Evolutionary conservation across 495 filamentous ascomycete genomes (phyloP), one percentile per base, ranked within the genome.

Genomic region (Neurospora pannonica): DNA sequence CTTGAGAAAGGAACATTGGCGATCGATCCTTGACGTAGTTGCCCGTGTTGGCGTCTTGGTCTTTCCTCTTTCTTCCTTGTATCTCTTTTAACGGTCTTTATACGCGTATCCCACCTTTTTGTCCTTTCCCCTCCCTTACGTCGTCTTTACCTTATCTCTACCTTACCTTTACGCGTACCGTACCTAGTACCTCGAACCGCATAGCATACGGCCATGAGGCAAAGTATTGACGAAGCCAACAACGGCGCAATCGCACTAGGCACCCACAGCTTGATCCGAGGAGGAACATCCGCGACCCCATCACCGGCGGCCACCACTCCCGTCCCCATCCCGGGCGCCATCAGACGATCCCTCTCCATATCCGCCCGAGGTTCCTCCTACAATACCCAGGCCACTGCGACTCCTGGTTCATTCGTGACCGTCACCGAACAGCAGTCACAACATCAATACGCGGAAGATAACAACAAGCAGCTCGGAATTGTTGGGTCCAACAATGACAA

Each of bases 391-490:
- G 54, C 54, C 28, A 67, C 54, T 3, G 54, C 54, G 28, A 67
- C 28, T 7, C 28, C 54, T 34, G 54, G 54, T 19, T 67, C 54
- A 28, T 67, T 34, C 15, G 15, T 7, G 54, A 67, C 54, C 54
- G 54, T 67, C 4, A 67, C 54, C 54, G 54, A 67, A 28, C 11
- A 28, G 21, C 24, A 60, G n/a, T 21, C 42, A 40, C 39, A 19
- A 73, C 74, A 13, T 78, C 73, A 75, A 9, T 39, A 70, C 43
- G 74, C 75, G 19, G 38, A 24, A 31, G 54, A 67, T 31, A 74
- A 76, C 46, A 28, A 19, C 71, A 76, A 77, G 72, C 76, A 80
- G 54, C 28, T 67, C 76, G 76, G 75, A 69, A 71, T 74, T 36
- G 74, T 74, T 36, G 74, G 74, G 5, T 17, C 70, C 54, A 60